Evolutionary conservation across 2,329 filamentous ascomycete genomes (phyloP), one percentile per base, ranked within the genome.

Genomic region (Xylariaceae sp.): DNA sequence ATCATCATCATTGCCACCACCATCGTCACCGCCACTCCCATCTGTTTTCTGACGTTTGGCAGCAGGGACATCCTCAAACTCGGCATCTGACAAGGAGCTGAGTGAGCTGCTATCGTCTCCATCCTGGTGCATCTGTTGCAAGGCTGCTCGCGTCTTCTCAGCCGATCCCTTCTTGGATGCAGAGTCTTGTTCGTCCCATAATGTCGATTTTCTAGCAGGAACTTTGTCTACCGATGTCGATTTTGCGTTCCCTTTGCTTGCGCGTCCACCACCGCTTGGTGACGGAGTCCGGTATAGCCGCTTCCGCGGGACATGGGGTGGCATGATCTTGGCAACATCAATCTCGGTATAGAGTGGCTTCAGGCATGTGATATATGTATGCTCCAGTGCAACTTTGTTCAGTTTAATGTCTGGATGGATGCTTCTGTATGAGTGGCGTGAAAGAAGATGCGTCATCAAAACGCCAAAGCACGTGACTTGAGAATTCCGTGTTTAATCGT

Each of bases 221-320:
- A 55, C 50, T 8, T 50, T 42, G 31, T 46, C 30, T 39, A 50
- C 41, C 38, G 50, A 46, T 9, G 47, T 46, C 11, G 37, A 29
- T 31, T 59, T 57, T 32, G 40, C 42, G 40, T 52, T 55, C 44
- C 39, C 34, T 24, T 65, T 54, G 34, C 57, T 19, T 39, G 52
- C 47, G 29, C 54, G 55, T 14, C 53, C 52, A 24, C 49, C 53
- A 21, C n/a, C n/a, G 26, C 59, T 54, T 18, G 64, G 59, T 2
- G 65, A 60, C 0, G 71, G 64, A 2, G 76, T 74, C 44, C 71
- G 74, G 50, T 29, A n/a, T 17, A 78, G 53, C 44, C 81, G 74
- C 64, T 88, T 88, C 51, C 80, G 78, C 34, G 80, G 71, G 12
- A 85, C 69, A 48, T 75, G 66, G 16, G 83, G 82, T 54, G 83